Evolutionary conservation across 345 rosid species (phyloP).

Genomic region (Aquilaria sinensis): DNA sequence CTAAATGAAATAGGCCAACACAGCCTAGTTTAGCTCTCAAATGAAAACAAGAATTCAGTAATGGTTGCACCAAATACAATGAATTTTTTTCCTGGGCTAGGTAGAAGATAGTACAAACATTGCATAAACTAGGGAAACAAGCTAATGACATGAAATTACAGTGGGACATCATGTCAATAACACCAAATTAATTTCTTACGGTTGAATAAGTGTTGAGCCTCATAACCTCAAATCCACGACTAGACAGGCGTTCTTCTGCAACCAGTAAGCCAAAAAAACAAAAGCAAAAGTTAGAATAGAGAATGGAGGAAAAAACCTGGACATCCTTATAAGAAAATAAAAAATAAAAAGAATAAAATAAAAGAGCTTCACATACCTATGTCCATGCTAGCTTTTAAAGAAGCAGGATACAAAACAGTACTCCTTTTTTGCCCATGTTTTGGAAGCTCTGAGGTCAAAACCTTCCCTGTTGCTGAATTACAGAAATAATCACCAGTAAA

Average conservation of each 20-base stretch:
- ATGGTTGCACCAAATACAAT: too few species aligned
- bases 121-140: too few species aligned
- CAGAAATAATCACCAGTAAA: neutral
- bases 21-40: too few species aligned
- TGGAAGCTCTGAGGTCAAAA: constrained; percentile 94
- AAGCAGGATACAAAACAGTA: constrained; percentile 95
- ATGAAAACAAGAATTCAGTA: too few species aligned
- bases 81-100: too few species aligned
- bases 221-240: constrained; percentile 85
- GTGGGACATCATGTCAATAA: neutral
- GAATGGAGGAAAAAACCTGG: neutral
- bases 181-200: constrained; percentile 37
- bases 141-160: neutral
- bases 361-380: constrained; percentile 45
- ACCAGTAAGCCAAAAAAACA: constrained; percentile 16
- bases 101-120: too few species aligned
- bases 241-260: constrained; percentile 78
- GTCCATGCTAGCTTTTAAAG: constrained; percentile 80
- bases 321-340: neutral
- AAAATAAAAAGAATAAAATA: neutral
- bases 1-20: too few species aligned
- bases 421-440: constrained; percentile 43
- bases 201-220: constrained; percentile 94
- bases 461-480: constrained; percentile 79
- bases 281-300: too few species aligned